These are phyloP conservation scores for Botrytis medusae DNA, from an alignment of 2,329 filamentous ascomycete genomes.

Conservation along the genomic window DNA sequence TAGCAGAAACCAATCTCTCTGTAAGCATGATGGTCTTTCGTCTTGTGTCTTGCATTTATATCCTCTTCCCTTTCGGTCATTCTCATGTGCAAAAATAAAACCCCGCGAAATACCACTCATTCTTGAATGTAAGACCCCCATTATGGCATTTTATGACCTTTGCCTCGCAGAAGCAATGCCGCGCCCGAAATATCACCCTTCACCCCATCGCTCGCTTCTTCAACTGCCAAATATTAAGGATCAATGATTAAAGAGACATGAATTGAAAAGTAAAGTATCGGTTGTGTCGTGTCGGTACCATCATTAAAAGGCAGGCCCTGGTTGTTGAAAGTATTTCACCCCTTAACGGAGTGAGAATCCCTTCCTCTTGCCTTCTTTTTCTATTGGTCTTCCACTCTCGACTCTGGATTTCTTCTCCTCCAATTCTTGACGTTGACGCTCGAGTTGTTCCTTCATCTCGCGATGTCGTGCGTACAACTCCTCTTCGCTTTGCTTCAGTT, in stretches of 20 bases:
- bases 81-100: constrained; percentile 19
- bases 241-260: constrained; percentile 26
- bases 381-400: constrained; percentile 91
- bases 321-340: not conserved
- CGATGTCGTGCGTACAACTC: constrained; percentile 96
- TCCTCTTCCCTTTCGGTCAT: constrained; percentile 7
- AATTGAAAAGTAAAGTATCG: constrained; percentile 23
- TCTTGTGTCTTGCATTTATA: constrained; percentile 6
- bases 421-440: constrained; percentile 89
- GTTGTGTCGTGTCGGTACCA: constrained; percentile 20
- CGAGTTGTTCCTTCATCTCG: constrained; percentile 99
- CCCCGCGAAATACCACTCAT: constrained; percentile 18
- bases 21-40: not conserved
- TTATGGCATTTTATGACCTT: constrained; percentile 9
- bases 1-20: constrained; percentile 6
- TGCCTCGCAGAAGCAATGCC: constrained; percentile 22
- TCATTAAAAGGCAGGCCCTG: constrained; percentile 19
- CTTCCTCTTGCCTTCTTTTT: constrained; percentile 99
- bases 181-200: constrained; percentile 6
- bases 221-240: constrained; percentile 23
- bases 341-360: constrained; percentile 95
- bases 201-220: constrained; percentile 13
- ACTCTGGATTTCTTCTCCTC: constrained; percentile 98
- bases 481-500: constrained; percentile 98
- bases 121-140: constrained; percentile 18